Evolutionary conservation across 331 rosid genomes (phyloP).

Genomic region (Telfairia occidentalis): DNA sequence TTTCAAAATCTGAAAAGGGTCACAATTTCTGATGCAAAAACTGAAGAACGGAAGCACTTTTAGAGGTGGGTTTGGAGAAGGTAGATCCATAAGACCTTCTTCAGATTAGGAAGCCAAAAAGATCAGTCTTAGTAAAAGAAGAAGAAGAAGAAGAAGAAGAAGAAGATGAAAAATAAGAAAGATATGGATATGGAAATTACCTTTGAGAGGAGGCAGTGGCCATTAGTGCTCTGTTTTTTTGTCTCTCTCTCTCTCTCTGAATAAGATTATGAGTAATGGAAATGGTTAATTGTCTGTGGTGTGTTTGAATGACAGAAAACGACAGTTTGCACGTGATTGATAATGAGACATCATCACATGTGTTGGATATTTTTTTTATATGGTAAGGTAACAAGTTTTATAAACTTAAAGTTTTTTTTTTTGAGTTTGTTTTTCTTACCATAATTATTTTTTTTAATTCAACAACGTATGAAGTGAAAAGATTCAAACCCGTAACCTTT

Average conservation of each 20-base stretch:
- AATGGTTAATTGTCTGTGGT: neutral
- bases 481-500: too few species aligned
- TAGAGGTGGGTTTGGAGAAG: neutral
- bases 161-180: neutral
- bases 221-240: neutral
- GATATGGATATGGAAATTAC: neutral
- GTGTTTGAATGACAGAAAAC: neutral
- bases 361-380: too few species aligned
- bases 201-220: neutral
- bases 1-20: neutral
- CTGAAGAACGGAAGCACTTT: neutral
- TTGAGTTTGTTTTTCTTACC: too few species aligned
- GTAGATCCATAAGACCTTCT: neutral
- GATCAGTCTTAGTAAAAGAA: neutral
- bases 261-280: neutral
- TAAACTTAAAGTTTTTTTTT: too few species aligned
- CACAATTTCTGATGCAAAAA: neutral
- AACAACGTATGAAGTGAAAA: too few species aligned
- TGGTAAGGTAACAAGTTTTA: too few species aligned
- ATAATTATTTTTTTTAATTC: too few species aligned
- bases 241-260: neutral
- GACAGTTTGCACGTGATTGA: neutral
- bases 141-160: neutral
- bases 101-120: neutral
- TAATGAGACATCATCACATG: too few species aligned